Conservation (phyloP, 2,329 filamentous ascomycete genomes). For the Epichloe glyceriae region DNA sequence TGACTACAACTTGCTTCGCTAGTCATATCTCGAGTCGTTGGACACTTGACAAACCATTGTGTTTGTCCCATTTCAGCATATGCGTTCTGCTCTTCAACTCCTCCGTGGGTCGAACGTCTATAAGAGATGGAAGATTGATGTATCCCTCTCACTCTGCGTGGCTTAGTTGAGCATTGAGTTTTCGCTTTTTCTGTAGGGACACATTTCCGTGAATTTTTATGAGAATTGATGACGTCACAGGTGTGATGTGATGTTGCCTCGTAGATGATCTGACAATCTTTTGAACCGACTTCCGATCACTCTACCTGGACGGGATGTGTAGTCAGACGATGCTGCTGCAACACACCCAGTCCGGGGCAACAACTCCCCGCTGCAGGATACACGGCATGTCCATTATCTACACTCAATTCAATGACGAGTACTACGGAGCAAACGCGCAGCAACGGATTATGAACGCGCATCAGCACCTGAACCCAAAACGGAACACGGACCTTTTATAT, state of each 20-base stretch:
- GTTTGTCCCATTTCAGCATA: conserved; percentile 38
- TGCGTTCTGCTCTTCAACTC: conserved; percentile 34
- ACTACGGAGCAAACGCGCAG: no score
- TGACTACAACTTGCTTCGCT: neutral
- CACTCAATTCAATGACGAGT: no score
- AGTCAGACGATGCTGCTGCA: no score
- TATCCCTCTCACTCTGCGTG: conserved; percentile 39
- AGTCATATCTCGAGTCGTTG: neutral
- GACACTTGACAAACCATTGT: neutral
- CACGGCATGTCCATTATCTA: no score
- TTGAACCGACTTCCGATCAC: no score
- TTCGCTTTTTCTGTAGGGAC: conserved; percentile 35
- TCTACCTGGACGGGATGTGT: no score
- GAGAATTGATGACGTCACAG: neutral
- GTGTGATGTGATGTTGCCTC: neutral
- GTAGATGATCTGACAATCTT: no score
- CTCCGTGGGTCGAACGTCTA: conserved; percentile 41
- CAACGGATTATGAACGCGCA: no score
- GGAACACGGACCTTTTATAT: no score
- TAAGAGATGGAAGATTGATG: conserved; percentile 39
- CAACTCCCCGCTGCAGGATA: no score
- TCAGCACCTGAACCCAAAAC: no score
- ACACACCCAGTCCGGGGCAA: no score
- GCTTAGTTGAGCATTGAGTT: conserved; percentile 30
- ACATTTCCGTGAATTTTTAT: conserved; percentile 16